Percentiles rank a stretch among this genome's conserved stretches.
Conservation (phyloP, 2,329 filamentous ascomycete genomes). For the Pestalotiopsis sp. region DNA sequence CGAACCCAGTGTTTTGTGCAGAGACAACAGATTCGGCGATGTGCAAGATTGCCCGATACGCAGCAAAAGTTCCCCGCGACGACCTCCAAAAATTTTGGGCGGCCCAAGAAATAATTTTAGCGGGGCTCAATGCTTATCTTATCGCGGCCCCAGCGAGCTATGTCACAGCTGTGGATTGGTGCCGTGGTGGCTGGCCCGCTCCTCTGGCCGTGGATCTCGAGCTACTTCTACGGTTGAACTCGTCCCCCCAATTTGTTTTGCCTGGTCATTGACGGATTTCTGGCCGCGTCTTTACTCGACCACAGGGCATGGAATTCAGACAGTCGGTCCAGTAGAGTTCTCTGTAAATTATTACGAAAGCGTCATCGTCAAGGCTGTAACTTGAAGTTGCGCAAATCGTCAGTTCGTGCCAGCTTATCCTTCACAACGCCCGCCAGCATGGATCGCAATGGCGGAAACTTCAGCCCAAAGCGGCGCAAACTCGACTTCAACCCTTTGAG, state of each 20-base stretch:
- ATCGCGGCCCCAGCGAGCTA: background rate
- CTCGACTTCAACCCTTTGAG: slow-evolving; percentile 59
- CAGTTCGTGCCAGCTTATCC: background rate
- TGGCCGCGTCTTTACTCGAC: background rate
- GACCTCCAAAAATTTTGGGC: slow-evolving; percentile 12
- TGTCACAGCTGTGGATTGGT: background rate
- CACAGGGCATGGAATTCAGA: background rate
- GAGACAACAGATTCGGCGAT: background rate
- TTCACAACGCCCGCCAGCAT: slow-evolving; percentile 17
- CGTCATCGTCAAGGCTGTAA: background rate
- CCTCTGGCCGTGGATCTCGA: background rate
- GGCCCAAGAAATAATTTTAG: slow-evolving; percentile 17
- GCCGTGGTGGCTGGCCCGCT: background rate
- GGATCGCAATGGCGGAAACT: slow-evolving; percentile 31
- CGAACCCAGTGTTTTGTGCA: background rate
- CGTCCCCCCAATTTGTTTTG: background rate
- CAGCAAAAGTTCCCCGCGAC: background rate
- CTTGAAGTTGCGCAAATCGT: background rate
- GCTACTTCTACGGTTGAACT: background rate
- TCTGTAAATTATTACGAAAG: background rate
- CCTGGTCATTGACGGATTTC: background rate
- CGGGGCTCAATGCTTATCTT: slow-evolving; percentile 19
- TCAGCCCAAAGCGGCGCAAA: slow-evolving; percentile 64
- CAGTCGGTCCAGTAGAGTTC: background rate
- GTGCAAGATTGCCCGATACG: background rate